A percentile compares a stretch with the other conserved stretches of the same genome.
phyloP scores from a whole-genome alignment of 1,284 basidiomycete species.

The Xerocomus nothofagi region DNA sequence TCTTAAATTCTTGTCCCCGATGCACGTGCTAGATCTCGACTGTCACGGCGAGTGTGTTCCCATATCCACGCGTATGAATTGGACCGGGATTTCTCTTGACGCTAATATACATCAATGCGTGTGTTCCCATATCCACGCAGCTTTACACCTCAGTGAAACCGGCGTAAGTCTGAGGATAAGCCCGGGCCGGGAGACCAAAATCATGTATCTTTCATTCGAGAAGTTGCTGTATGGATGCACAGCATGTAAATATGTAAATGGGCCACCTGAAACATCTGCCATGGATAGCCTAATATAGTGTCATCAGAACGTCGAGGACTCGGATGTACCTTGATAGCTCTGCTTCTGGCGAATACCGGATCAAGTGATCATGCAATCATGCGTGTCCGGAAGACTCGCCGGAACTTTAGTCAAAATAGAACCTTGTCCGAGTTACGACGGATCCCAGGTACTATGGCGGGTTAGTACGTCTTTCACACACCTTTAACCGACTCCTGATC shows the following conservation, averaged over 20 bases:
- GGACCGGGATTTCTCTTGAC: background rate
- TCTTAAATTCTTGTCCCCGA: background rate
- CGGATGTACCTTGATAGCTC: background rate
- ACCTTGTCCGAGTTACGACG: background rate
- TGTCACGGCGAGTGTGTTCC: background rate
- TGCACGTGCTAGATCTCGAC: background rate
- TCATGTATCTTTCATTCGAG: too few species aligned
- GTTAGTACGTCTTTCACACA: too few species aligned
- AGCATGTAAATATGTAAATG: too few species aligned
- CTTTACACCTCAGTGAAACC: background rate
- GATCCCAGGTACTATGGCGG: background rate
- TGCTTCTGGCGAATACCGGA: background rate
- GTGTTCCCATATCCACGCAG: background rate
- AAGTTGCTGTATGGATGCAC: too few species aligned
- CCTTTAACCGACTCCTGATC: too few species aligned
- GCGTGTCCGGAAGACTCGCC: too few species aligned
- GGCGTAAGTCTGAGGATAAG: slow-evolving; percentile 3
- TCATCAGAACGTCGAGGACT: too few species aligned
- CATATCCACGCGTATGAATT: background rate
- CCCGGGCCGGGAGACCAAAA: background rate
- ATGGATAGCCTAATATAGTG: background rate
- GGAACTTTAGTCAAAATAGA: background rate
- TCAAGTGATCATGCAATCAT: background rate
- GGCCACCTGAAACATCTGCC: too few species aligned
- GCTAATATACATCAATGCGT: slow-evolving; percentile 1